Base-by-base conservation (phyloP, 106 monocot genomes). In the Dactylorhiza incarnata region DNA sequence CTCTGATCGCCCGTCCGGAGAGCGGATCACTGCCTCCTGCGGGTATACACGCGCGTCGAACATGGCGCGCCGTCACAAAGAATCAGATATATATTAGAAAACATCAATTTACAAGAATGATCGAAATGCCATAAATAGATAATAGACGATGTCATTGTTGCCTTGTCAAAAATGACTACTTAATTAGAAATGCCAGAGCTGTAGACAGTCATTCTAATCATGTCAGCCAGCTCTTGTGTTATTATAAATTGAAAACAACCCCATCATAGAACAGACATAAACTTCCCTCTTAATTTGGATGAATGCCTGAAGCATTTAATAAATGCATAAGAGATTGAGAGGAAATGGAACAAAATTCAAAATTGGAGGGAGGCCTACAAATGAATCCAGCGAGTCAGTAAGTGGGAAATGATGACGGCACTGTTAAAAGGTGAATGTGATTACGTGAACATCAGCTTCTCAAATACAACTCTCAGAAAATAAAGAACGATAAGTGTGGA, bases 181-280 rank as follows among this genome's bases (percentile, higher is more conserved):
- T 37, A 44, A 37, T 11, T 14, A 44, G 17, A 68, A 68, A 37
- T 43, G 29, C 68, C n/a, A 68, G 17, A 68, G 10, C 13, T 68
- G 23, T 62, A 45, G 43, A 68, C 45, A 68, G 8, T n/a, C 69
- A 69, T 46, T 69, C 5, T 69, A 1, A 69, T 69, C 69, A 69
- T 45, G 37, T 52, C 15, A 52, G 7, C 13, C 52, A 52, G 9
- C 15, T 52, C 15, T 4, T 4, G 15, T 52, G 9, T 52, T 52
- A 52, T 52, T 9, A 15, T 11, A 37, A 37, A 37, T 11, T 52
- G 52, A 52, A 15, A 52, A 52, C 9, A 52, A 15, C 0, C 13
- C 9, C 52, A 52, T 52, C 52, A 52, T 15, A 11, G 52, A 52
- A 37, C 37, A 62, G 5, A 22, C 8, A 62, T 62, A 54, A 54